phyloP scores from a whole-genome alignment of 75 land plant species.

The Sequoiadendron giganteum region DNA sequence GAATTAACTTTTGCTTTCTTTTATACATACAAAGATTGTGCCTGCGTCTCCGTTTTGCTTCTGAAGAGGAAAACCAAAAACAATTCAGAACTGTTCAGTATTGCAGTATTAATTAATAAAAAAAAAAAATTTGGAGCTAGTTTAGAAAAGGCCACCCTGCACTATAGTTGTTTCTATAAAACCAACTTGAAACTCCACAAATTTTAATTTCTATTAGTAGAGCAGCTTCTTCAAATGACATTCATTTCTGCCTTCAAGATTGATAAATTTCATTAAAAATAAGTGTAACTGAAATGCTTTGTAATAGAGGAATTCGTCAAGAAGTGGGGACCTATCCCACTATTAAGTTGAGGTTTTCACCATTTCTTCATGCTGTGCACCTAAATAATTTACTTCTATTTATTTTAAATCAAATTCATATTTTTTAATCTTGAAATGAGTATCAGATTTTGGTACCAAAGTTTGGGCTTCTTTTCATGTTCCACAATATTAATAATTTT shows the following conservation, averaged over 20 bases:
- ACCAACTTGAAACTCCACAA: not conserved
- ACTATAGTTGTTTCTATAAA: not conserved
- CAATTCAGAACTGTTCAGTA: not conserved
- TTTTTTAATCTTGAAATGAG: not conserved
- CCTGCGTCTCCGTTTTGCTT: slow-evolving; percentile 25
- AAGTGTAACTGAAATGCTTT: not conserved
- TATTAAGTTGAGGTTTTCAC: not conserved
- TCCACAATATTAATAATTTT: not conserved
- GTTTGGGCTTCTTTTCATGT: not conserved
- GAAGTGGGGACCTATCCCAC: not conserved
- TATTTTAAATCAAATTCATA: not conserved
- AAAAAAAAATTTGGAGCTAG: not conserved
- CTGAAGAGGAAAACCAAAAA: not conserved
- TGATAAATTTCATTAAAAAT: not conserved
- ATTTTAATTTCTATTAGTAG: not conserved
- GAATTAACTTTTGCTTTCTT: slow-evolving; percentile 31
- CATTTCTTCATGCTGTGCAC: not conserved
- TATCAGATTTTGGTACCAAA: not conserved
- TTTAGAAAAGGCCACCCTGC: not conserved
- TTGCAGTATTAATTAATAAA: not conserved
- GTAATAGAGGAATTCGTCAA: not conserved
- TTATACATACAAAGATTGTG: slow-evolving; percentile 31
- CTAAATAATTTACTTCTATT: not conserved
- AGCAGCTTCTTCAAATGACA: not conserved
- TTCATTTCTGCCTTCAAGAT: not conserved